Conservation (phyloP, 2,329 filamentous ascomycete species). For the Curvularia sp. region DNA sequence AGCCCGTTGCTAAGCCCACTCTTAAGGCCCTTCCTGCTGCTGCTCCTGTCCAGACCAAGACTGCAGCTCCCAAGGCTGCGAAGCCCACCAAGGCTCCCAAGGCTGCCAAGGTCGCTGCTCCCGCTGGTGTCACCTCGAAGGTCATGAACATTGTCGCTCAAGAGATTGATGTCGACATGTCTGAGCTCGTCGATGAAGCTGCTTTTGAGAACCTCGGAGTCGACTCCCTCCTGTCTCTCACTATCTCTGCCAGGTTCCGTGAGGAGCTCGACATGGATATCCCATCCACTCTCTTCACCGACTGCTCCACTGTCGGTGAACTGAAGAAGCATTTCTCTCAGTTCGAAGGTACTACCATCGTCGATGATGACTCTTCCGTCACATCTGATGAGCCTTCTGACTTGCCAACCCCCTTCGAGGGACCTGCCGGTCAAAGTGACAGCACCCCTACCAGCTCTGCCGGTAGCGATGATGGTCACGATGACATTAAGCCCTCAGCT, state of each 20-base stretch:
- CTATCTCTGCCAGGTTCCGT: conserved; percentile 67
- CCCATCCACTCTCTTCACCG: conserved; percentile 65
- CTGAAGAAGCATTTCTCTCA: conserved; percentile 64
- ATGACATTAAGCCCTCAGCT: conserved; percentile 42
- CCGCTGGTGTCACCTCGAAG: conserved; percentile 57
- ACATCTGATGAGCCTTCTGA: conserved; percentile 49
- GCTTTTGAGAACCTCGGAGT: conserved; percentile 69
- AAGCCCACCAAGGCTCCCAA: conserved; percentile 60
- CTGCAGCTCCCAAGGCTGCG: conserved; percentile 49
- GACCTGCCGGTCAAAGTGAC: conserved; percentile 37
- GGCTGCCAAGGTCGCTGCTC: conserved; percentile 53
- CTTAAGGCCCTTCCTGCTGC: conserved; percentile 48
- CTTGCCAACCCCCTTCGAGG: conserved; percentile 53
- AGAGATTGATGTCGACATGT: conserved; percentile 66
- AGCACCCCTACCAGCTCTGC: conserved; percentile 60
- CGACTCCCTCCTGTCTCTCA: conserved; percentile 67
- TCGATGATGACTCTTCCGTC: conserved; percentile 53
- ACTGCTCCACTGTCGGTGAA: conserved; percentile 65
- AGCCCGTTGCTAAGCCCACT: conserved; percentile 46
- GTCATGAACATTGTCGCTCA: conserved; percentile 72
- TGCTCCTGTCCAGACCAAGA: conserved; percentile 38
- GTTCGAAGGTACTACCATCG: conserved; percentile 52
- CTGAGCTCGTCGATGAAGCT: conserved; percentile 65
- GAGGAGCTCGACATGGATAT: conserved; percentile 67
- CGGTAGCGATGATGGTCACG: conserved; percentile 55